Conservation (phyloP, 345 rosid genomes). For the Eucalyptus polyanthemos region DNA sequence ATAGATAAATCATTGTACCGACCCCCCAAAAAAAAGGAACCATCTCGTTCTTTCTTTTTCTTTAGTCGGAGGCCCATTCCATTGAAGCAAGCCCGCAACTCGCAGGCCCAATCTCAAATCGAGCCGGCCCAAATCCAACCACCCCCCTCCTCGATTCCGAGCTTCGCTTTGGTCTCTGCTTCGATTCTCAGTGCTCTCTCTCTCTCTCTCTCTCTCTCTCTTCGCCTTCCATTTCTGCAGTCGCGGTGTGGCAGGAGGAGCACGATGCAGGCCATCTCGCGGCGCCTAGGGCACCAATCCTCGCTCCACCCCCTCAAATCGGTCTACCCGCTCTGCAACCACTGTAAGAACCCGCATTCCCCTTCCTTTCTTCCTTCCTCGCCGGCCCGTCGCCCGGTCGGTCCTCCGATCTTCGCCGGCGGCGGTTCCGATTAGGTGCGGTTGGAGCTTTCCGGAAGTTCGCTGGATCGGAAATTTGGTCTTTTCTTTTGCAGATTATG, state of each 20-base stretch:
- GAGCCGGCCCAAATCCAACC: neutral
- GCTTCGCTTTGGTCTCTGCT: neutral
- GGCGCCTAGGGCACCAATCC: constrained; percentile 52
- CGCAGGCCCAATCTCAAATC: neutral
- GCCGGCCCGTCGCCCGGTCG: neutral
- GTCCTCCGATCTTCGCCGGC: neutral
- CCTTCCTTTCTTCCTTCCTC: neutral
- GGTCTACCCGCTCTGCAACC: constrained; percentile 35
- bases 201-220: neutral
- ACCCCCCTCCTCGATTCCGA: neutral
- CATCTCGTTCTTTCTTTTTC: neutral
- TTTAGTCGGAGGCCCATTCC: neutral
- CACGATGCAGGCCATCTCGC: constrained; percentile 66
- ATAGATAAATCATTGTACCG: too few relatives aligned
- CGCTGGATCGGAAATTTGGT: neutral
- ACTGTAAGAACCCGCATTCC: constrained; percentile 16
- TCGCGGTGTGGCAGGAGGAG: neutral
- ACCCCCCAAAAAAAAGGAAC: neutral
- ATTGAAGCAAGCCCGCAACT: neutral
- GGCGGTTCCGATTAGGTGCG: neutral
- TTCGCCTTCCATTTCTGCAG: neutral
- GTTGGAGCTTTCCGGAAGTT: neutral
- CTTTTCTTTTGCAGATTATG: constrained; percentile 25
- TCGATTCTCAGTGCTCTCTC: neutral
- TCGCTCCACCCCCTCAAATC: constrained; percentile 37